phyloP scores from a whole-genome alignment of 495 filamentous ascomycete species.

The Penicillium desertorum region DNA sequence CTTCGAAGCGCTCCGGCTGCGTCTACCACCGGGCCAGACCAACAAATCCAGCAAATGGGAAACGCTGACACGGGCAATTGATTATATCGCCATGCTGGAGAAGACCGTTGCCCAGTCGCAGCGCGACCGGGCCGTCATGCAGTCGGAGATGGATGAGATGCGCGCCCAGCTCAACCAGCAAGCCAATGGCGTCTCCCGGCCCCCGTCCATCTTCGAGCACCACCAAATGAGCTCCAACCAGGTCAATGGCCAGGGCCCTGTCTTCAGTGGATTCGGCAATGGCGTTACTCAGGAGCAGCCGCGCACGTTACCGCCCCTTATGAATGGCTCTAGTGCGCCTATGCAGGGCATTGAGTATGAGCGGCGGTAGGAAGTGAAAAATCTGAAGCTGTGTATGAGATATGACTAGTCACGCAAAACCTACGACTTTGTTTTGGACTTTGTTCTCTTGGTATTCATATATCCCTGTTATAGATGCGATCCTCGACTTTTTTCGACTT shows the following conservation, averaged over 20 bases:
- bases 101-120: slow-evolving; percentile 32
- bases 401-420: slow-evolving; percentile 30
- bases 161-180: slow-evolving; percentile 51
- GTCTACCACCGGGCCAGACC: slow-evolving; percentile 82
- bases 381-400: slow-evolving; percentile 24
- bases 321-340: slow-evolving; percentile 50
- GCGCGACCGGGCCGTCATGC: slow-evolving; percentile 52
- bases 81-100: slow-evolving; percentile 44
- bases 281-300: slow-evolving; percentile 47
- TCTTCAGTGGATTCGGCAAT: slow-evolving; percentile 37
- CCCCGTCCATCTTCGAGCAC: slow-evolving; percentile 42
- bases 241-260: slow-evolving; percentile 39
- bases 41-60: slow-evolving; percentile 99
- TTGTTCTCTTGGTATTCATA: slow-evolving; percentile 21
- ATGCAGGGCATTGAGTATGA: slow-evolving; percentile 62
- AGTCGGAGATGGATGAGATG: slow-evolving; percentile 51
- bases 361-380: slow-evolving; percentile 33
- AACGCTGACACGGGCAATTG: slow-evolving; percentile 68
- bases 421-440: slow-evolving; percentile 20
- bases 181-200: slow-evolving; percentile 45
- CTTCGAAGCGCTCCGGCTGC: slow-evolving; percentile 80
- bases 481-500: not conserved
- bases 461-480: slow-evolving; percentile 28
- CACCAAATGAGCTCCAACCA: slow-evolving; percentile 39
- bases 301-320: slow-evolving; percentile 52